A percentile compares a stretch with the other conserved stretches of the same genome.
Conservation (phyloP, 305 asterid species). For the Solanum chacoense region DNA sequence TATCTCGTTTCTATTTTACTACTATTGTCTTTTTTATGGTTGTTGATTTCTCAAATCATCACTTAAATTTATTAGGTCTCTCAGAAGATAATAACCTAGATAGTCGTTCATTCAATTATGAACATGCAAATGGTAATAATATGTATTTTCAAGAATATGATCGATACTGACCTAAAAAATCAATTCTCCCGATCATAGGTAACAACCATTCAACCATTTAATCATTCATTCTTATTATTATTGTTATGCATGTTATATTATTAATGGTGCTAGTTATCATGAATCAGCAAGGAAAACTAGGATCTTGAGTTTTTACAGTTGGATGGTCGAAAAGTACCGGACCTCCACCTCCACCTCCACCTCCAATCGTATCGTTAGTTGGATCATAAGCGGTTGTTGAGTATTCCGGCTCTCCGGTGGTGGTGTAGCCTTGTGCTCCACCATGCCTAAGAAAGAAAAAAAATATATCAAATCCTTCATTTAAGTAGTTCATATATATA, state of each 20-base stretch:
- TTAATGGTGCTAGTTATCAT: background rate
- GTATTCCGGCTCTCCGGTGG: background rate
- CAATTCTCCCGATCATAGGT: background rate
- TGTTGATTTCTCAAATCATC: background rate
- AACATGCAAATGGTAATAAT: background rate
- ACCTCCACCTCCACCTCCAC: background rate
- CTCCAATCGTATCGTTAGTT: background rate
- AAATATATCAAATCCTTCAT: background rate
- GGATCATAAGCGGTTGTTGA: background rate
- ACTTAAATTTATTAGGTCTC: background rate
- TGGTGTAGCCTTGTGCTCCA: background rate
- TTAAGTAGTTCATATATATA: background rate
- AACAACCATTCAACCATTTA: background rate
- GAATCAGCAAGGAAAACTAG: background rate
- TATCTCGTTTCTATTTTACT: background rate
- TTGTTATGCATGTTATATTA: background rate
- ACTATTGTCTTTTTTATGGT: background rate
- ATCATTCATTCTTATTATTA: background rate
- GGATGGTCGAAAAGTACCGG: background rate
- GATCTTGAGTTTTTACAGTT: background rate
- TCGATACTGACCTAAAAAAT: background rate
- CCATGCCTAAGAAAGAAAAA: background rate
- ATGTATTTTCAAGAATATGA: background rate
- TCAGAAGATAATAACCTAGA: background rate
- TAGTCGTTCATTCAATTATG: background rate